phyloP scores from a whole-genome alignment of 148 eudicot genomes.

The Chenopodium quinoa region DNA sequence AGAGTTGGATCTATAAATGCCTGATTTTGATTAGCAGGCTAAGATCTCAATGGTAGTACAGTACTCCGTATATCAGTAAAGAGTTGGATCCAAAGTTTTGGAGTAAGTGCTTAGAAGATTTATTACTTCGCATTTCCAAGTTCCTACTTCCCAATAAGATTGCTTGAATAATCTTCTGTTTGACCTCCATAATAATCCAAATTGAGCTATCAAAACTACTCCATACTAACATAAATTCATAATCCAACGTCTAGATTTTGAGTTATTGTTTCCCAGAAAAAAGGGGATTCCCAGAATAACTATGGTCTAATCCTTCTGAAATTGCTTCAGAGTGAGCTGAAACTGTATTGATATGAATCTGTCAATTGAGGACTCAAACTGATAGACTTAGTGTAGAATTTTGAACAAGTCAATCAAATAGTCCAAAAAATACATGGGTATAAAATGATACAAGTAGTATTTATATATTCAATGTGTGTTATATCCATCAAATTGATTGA shows the following conservation, averaged over 20 bases:
- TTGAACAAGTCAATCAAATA: neutral
- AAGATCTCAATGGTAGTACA: no score
- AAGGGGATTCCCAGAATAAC: no score
- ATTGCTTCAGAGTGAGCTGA: neutral
- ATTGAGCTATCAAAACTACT: no score
- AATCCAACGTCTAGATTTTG: no score
- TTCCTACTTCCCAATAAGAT: neutral
- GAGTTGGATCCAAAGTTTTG: neutral
- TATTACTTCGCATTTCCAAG: neutral
- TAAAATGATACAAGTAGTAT: neutral
- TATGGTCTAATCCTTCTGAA: neutral
- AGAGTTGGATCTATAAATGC: no score
- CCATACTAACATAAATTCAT: no score
- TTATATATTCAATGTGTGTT: neutral
- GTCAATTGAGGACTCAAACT: neutral
- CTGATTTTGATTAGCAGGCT: no score
- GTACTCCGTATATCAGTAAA: no score
- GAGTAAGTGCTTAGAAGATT: neutral
- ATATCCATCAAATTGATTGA: conserved; percentile 3
- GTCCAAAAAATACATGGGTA: neutral
- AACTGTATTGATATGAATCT: neutral
- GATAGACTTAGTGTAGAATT: neutral
- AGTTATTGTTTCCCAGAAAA: no score
- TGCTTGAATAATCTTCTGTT: neutral
- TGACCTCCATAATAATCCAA: neutral